Evolutionary conservation across 179 eudicot genomes (phyloP), one percentile per base, ranked within the genome.

Genomic region (Beta macrorhiza): DNA sequence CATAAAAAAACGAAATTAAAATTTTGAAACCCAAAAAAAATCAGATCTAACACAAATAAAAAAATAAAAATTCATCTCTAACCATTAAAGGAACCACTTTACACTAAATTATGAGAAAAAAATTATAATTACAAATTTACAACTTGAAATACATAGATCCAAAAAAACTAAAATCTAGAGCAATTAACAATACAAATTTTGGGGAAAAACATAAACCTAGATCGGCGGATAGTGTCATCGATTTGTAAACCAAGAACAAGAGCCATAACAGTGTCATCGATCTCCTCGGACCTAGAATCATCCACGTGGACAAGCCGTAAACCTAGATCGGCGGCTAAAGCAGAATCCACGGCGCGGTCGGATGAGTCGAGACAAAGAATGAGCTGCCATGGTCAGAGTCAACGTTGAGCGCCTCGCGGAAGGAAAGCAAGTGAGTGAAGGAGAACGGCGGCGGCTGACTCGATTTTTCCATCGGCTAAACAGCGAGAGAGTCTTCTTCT

Each of bases 381-480:
- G 73, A 96, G 93, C 87, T 92, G 98, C 91, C 91, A 86, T 22
- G 98, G 91, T 13, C 91, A 91, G 70, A 96, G 93, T 7, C 96
- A 98, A 82, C 99, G 92, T 80, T 96, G 99, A 47, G 99, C 98
- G 82, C 97, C 99, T 74, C 99, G 97, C 7, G 99, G 99, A 82
- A 94, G 97, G 87, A 91, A 96, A 5, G 97, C 87, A 81, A 96
- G 97, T 5, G 98, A 96, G 89, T 96, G 99, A 77, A 96, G 86
- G 22, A 96, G 87, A 1, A 96, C 93, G 7, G 97, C 98, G 56
- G 93, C 72, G 82, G 97, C 98, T 0, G 96, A 81, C 78, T 90
- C 93, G 89, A 96, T 90, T 88, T 85, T 85, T 6, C 95, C 88
- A 56, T 88, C 90, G 70, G 97, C 86, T 37, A 96, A 87, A 10